Evolutionary conservation across 192 early-diverging fungal genomes (phyloP).

Genomic region (Funneliformis mosseae): DNA sequence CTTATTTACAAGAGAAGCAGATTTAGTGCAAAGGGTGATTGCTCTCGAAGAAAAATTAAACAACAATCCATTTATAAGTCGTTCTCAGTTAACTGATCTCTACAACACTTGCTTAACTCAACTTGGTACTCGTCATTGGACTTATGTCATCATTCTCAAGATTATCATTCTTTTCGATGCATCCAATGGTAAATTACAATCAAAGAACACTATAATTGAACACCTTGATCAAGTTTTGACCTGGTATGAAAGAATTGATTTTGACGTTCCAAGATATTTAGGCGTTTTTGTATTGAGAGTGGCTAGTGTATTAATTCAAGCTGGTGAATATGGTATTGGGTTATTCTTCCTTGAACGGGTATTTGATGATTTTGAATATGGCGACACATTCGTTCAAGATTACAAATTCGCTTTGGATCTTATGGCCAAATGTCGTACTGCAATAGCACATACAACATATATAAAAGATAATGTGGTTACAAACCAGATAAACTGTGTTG

Average conservation of each 20-base stretch:
- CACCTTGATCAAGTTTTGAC: not conserved
- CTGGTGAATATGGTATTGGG: not conserved
- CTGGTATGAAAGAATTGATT: not conserved
- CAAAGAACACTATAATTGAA: not conserved
- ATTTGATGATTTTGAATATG: not conserved
- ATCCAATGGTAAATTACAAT: not conserved
- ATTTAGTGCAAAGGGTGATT: not conserved
- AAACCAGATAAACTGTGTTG: not conserved
- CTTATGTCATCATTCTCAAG: not conserved
- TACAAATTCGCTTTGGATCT: not conserved
- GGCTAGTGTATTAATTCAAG: not conserved
- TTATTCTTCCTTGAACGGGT: not conserved
- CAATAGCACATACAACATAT: not conserved
- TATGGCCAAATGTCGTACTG: not conserved
- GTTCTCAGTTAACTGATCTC: not conserved
- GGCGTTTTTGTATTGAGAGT: not conserved
- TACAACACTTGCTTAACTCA: not conserved
- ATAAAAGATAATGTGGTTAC: not conserved
- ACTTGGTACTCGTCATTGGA: constrained; percentile 11
- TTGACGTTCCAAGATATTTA: constrained; percentile 8
- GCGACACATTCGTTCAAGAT: not conserved
- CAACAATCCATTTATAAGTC: not conserved
- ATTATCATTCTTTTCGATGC: not conserved
- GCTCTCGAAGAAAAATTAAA: not conserved
- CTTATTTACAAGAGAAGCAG: not conserved